Evolutionary conservation across 371 early-diverging fungal species (phyloP).

Genomic region (Encephalitozoon hellem): DNA sequence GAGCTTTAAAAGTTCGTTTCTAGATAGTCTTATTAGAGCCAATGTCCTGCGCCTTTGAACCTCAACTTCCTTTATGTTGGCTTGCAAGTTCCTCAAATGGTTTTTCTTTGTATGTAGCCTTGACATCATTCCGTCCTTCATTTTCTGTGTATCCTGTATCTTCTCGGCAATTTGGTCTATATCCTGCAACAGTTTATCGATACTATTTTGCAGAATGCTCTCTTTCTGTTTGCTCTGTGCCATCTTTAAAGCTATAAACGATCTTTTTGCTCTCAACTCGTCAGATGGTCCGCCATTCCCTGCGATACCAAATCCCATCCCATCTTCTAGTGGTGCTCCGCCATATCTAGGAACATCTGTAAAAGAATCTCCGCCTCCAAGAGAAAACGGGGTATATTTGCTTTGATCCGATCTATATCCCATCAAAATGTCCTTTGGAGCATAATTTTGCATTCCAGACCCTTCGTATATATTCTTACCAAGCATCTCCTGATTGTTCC

Average conservation of each 20-base stretch:
- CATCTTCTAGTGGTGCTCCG: not conserved
- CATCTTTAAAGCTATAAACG: not conserved
- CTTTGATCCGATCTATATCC: not conserved
- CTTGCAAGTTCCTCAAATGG: constrained; percentile 18
- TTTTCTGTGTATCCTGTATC: not conserved
- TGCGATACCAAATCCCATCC: not conserved
- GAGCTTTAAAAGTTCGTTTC: constrained; percentile 27
- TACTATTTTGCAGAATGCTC: not conserved
- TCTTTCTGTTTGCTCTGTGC: constrained; percentile 4
- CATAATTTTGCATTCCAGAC: not conserved
- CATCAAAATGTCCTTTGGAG: not conserved
- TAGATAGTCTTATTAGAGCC: constrained; percentile 17
- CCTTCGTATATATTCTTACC: not conserved
- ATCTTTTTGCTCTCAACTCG: not conserved
- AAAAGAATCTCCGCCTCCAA: not conserved
- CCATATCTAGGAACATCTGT: not conserved
- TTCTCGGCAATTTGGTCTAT: constrained; percentile 1
- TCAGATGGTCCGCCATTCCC: not conserved
- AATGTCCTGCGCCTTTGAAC: not conserved
- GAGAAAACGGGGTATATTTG: not conserved
- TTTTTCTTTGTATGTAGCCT: constrained; percentile 13
- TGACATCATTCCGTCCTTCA: not conserved
- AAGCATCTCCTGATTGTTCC: not conserved
- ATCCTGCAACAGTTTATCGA: not conserved
- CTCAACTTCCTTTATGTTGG: constrained; percentile 14